These are phyloP conservation scores for Symbiodinium pilosum DNA, from an alignment of 73 alveolate genomes.

Conservation along the genomic window DNA sequence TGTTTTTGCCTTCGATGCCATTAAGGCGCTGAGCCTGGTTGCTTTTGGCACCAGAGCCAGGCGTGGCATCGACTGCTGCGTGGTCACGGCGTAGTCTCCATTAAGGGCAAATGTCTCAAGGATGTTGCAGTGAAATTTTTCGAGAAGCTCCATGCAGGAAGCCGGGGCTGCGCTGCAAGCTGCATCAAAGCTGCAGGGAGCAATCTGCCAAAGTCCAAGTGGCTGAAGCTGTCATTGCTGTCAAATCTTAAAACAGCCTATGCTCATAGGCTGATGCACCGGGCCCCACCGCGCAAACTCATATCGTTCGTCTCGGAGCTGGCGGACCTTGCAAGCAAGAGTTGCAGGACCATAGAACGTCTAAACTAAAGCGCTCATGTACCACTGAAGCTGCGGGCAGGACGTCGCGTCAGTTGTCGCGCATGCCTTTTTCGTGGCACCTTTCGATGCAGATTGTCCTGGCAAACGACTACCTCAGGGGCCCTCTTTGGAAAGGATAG, in stretches of 20 bases:
- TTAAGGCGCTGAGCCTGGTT: too few relatives aligned
- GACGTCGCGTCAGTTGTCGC: conserved; percentile 66
- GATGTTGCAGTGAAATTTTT: too few relatives aligned
- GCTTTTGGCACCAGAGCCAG: too few relatives aligned
- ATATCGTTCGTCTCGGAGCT: conserved; percentile 19
- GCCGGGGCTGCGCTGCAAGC: too few relatives aligned
- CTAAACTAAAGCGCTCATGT: not conserved
- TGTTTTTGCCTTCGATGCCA: too few relatives aligned
- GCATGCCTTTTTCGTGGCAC: conserved; percentile 48
- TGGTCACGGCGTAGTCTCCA: too few relatives aligned
- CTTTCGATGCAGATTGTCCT: not conserved
- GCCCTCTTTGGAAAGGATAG: not conserved
- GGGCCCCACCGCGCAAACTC: not conserved
- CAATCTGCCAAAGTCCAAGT: not conserved
- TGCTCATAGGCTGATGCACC: too few relatives aligned
- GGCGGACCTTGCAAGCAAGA: conserved; percentile 39
- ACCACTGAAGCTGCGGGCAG: not conserved
- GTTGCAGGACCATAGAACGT: not conserved
- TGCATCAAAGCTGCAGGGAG: too few relatives aligned
- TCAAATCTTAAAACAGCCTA: too few relatives aligned
- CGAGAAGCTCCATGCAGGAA: too few relatives aligned
- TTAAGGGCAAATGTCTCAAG: too few relatives aligned
- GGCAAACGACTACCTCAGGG: conserved; percentile 13
- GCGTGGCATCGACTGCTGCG: too few relatives aligned
- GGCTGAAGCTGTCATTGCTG: not conserved